phyloP scores from a whole-genome alignment of 1,284 basidiomycete species.

The Sparassis latifolia region DNA sequence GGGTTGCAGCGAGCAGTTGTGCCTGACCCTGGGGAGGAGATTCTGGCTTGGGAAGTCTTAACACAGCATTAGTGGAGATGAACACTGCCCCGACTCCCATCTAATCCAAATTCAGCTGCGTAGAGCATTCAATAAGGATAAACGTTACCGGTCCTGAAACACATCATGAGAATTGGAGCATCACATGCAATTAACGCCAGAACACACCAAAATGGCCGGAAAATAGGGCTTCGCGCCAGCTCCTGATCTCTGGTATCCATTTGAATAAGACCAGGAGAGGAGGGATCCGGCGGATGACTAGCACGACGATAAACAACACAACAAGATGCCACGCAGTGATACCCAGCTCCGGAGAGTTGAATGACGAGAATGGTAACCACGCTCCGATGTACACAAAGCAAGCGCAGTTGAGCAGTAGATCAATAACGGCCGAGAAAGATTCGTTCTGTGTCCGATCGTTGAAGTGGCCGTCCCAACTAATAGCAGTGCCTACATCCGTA shows the following conservation, averaged over 20 bases:
- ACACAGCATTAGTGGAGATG: constrained; percentile 72
- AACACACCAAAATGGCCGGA: constrained; percentile 77
- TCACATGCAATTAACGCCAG: not conserved
- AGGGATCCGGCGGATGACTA: constrained; percentile 74
- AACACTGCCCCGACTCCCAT: constrained; percentile 85
- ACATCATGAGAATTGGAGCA: not conserved
- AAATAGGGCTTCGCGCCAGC: constrained; percentile 78
- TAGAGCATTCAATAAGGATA: not conserved
- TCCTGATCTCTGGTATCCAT: constrained; percentile 80
- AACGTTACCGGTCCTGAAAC: constrained; percentile 46
- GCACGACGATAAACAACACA: constrained; percentile 58
- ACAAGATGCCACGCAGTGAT: constrained; percentile 75
- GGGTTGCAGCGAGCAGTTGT: constrained; percentile 60
- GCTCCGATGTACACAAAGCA: constrained; percentile 91
- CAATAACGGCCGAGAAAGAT: constrained; percentile 86
- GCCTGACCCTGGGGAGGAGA: constrained; percentile 57
- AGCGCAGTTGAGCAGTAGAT: constrained; percentile 77
- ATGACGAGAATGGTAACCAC: constrained; percentile 76
- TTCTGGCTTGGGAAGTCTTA: constrained; percentile 55
- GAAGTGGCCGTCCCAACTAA: constrained; percentile 94
- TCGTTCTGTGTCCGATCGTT: constrained; percentile 80
- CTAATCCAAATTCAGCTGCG: constrained; percentile 24
- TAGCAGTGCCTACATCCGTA: constrained; percentile 55
- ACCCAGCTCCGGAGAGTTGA: constrained; percentile 54
- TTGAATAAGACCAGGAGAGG: constrained; percentile 67